Evolutionary conservation across 176 grass and related monocot species (phyloP), one percentile per base, ranked within the genome.

Genomic region (Oryza officinalis): DNA sequence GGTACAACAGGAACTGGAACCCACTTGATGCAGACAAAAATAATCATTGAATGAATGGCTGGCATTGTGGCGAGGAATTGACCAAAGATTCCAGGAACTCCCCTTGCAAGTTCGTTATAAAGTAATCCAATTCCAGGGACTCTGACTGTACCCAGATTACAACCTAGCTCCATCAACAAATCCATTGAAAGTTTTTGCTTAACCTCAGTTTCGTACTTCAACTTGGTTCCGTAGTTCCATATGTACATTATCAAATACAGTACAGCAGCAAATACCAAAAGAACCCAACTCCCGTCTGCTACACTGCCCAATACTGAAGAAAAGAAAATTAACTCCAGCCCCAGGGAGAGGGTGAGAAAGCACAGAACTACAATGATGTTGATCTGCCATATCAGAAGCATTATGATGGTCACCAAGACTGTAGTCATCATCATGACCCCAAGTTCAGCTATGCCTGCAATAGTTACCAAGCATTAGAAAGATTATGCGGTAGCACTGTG

Each of bases 1-100:
- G 96, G 96, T 61, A 96, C 96, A 22, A 94, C 91, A 63, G 96
- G 93, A 81, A 99, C 91, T 71, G 96, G 91, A 66, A 99, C 91
- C 83, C 92, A 99, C 76, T 99, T 99, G 85, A 99, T 96, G 75
- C 96, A 99, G 38, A 99, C 96, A 90, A 99, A 99, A 85, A 99
- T 99, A 45, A 99, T 72, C 93, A 96, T 96, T 13, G 96, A 99
- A 84, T 99, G 93, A 80, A 96, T 96, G 52, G 96, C 93, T 54
- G 93, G 96, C 77, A 99, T 82, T 74, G 93, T 99, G n/a, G 91
- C 89, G 33, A 99, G 85, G 78, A 99, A 99, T 28, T 96, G 96
- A 70, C 93, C 96, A 77, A 99, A 96, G 68, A 96, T 94, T 79
- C 91, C 89, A 89, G 96, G 96, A 74, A 99, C 90, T 15, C 96